Evolutionary conservation across 2,329 filamentous ascomycete genomes (phyloP), one percentile per base, ranked within the genome.

Genomic region (Colletotrichum tamarilloi): DNA sequence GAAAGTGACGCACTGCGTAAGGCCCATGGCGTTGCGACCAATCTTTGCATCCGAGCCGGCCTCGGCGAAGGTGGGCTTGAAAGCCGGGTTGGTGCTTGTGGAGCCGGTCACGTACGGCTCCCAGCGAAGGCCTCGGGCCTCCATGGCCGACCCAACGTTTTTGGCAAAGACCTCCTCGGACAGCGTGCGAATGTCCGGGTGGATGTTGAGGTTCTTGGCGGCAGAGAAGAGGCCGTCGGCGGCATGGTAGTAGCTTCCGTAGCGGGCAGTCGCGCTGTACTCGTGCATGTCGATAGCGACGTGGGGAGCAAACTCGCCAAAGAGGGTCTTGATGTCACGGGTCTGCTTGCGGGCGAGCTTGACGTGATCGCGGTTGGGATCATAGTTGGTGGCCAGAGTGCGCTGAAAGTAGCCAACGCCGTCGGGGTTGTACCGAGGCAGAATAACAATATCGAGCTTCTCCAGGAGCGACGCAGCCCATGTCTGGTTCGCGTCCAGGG

Each of bases 381-480:
- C 80, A 14, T 78, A 80, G 65, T 79, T 80, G 1, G 78, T 77
- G 0, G 80, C 76, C 1, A 82, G 70, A 0, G 67, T 74, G 7
- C 80, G 78, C 75, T 82, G 80, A 72, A 81, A 82, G 67, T 82
- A 82, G 35, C 75, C 79, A 2, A 81, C 78, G 1, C 80, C 80
- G n/a, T 82, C 80, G 0, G 80, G 79, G 53, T 82, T 82, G 57
- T 82, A 82, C 1, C 80, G 79, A 0, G 79, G 80, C 14, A 81
- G 57, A 5, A 82, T 52, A 1, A 81, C 62, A 0, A 82, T 76
- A 4, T 82, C 80, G 0, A 80, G 68, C 12, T 80, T 77, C 28
- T 79, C 73, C 3, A 82, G 77, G 0, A 82, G 63, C 3, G 73
- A 76, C 0, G 74, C 49, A 0, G 80, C 77, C 80, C 80, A 82